These are phyloP conservation scores for Saccharomycopsis hybrid DNA, from an alignment of 1,139 yeast species.

Conservation along the genomic window DNA sequence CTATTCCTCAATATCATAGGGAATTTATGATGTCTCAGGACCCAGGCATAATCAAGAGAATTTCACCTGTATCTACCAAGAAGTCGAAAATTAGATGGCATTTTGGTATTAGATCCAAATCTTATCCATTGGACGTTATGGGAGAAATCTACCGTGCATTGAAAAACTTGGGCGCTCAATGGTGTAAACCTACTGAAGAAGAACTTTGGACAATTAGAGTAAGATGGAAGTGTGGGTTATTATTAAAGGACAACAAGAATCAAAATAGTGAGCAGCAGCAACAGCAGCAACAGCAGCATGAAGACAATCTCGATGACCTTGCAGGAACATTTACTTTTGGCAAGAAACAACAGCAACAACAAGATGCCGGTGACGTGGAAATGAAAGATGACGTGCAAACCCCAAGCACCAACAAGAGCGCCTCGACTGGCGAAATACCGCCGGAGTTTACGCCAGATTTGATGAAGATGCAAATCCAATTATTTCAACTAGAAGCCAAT, in stretches of 20 bases:
- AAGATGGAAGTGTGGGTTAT: slow-evolving; percentile 80
- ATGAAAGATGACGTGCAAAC: slow-evolving; percentile 12
- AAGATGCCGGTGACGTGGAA: slow-evolving; percentile 7
- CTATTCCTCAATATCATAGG: slow-evolving; percentile 88
- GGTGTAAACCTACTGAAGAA: slow-evolving; percentile 91
- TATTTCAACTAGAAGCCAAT: slow-evolving; percentile 92
- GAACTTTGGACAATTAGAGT: slow-evolving; percentile 96
- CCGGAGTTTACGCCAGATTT: slow-evolving; percentile 47
- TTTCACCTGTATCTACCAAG: slow-evolving; percentile 71
- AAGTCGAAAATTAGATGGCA: slow-evolving; percentile 97
- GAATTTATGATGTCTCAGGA: slow-evolving; percentile 78
- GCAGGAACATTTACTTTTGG: slow-evolving; percentile 18
- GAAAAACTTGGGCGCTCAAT: slow-evolving; percentile 91
- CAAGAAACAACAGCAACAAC: slow-evolving; percentile 7
- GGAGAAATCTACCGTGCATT: slow-evolving; percentile 95
- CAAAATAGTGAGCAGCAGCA: slow-evolving; percentile 16
- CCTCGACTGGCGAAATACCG: slow-evolving; percentile 25
- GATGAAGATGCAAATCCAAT: slow-evolving; percentile 96
- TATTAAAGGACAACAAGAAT: slow-evolving; percentile 22
- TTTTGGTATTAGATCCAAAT: slow-evolving; percentile 93
- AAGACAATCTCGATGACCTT: slow-evolving; percentile 20
- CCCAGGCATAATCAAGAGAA: slow-evolving; percentile 44
- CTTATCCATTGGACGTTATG: slow-evolving; percentile 97
- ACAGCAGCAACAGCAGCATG: background rate
- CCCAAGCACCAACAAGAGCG: background rate